Evolutionary conservation across 1,139 yeast species (phyloP).

Genomic region (Diutina mesorugosa): DNA sequence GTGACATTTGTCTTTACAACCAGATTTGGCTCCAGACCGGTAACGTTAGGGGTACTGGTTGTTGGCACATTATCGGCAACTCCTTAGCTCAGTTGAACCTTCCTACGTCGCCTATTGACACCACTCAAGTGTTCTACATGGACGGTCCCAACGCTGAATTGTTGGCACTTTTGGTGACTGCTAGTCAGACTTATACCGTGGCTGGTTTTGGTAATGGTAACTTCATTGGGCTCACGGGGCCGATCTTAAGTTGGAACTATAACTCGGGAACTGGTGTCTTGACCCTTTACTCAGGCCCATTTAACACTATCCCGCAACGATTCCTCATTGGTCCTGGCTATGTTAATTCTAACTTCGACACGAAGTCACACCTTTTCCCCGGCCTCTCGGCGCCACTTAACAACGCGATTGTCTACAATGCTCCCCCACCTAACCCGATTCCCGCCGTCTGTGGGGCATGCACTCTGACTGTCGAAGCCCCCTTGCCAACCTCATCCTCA

Average conservation of each 20-base stretch:
- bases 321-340: background rate
- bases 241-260: background rate
- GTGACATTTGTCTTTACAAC: slow-evolving; percentile 1
- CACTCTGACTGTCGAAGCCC: background rate
- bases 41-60: background rate
- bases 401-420: background rate
- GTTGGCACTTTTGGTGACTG: background rate
- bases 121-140: background rate
- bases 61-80: background rate
- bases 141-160: background rate
- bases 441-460: background rate
- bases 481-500: background rate
- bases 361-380: background rate
- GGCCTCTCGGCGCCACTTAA: background rate
- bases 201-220: background rate
- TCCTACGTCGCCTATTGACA: background rate
- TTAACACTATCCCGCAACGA: background rate
- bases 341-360: background rate
- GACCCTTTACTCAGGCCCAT: background rate
- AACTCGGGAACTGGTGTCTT: background rate
- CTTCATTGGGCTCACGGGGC: background rate
- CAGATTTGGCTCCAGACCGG: background rate
- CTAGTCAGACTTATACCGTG: background rate
- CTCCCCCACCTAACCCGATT: background rate
- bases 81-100: background rate